phyloP scores from a whole-genome alignment of 345 rosid genomes.

The Triadica sebifera region DNA sequence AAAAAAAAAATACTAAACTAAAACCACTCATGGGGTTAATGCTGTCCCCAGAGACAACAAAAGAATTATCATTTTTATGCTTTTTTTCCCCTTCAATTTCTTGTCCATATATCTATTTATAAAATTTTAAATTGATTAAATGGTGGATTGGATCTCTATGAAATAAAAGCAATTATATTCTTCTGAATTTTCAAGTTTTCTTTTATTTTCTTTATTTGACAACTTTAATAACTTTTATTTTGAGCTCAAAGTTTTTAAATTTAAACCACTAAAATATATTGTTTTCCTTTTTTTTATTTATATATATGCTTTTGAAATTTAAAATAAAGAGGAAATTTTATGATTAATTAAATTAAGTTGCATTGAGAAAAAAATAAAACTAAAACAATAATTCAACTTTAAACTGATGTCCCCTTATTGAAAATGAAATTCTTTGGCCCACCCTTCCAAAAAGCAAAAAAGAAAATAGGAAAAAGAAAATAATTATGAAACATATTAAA shows the following conservation, averaged over 20 bases:
- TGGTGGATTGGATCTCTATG: too few species aligned
- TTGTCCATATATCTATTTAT: too few species aligned
- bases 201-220: background rate
- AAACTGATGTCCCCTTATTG: background rate
- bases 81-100: too few species aligned
- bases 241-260: background rate
- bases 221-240: background rate
- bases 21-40: background rate
- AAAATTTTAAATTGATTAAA: too few species aligned
- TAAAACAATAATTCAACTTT: background rate
- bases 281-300: background rate
- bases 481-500: background rate
- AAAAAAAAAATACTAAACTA: background rate
- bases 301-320: background rate
- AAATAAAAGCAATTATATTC: too few species aligned
- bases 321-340: background rate
- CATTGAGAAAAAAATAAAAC: background rate
- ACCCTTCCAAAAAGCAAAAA: constrained; percentile 13
- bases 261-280: background rate
- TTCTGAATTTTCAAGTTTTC: too few species aligned
- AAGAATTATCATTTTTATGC: background rate
- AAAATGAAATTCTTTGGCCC: constrained; percentile 5
- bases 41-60: background rate
- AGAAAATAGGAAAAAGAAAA: background rate
- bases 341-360: too few species aligned